Percentiles rank a stretch among this genome's conserved stretches.
Conservation (phyloP, 1,139 yeast genomes). For the Suhomyces panamericanus region DNA sequence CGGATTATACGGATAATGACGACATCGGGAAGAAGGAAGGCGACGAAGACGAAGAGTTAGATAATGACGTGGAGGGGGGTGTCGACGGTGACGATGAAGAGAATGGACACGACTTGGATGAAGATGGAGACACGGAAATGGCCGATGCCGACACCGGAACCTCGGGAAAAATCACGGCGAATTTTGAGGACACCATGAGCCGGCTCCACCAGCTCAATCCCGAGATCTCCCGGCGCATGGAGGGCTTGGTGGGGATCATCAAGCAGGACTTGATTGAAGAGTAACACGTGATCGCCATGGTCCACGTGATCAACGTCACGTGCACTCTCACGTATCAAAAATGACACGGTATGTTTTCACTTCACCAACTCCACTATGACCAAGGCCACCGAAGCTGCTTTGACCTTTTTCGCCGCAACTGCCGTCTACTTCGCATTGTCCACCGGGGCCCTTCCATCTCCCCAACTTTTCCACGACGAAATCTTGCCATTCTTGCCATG, state of each 20-base stretch:
- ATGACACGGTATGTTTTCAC: conserved; percentile 8
- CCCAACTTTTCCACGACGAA: conserved; percentile 50
- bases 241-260: conserved; percentile 45
- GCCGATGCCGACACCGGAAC: conserved; percentile 20
- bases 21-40: conserved; percentile 18
- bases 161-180: conserved; percentile 16
- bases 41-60: conserved; percentile 23
- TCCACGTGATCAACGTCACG: conserved; percentile 4
- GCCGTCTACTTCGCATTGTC: conserved; percentile 57
- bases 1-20: conserved; percentile 37
- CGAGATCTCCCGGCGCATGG: conserved; percentile 39
- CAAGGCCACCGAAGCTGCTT: conserved; percentile 63
- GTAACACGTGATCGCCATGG: neutral
- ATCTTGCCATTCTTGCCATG: conserved; percentile 68
- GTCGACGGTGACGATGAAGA: conserved; percentile 22
- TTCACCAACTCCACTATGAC: conserved; percentile 47
- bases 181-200: conserved; percentile 21
- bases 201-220: conserved; percentile 38
- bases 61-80: conserved; percentile 24
- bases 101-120: conserved; percentile 14
- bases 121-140: conserved; percentile 13
- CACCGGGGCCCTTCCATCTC: conserved; percentile 57
- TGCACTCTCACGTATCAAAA: conserved; percentile 3
- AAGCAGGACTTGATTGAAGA: conserved; percentile 39
- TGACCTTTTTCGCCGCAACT: conserved; percentile 46